Evolutionary conservation across 2,329 filamentous ascomycete species (phyloP).

Genomic region (Diplodia intermedia): DNA sequence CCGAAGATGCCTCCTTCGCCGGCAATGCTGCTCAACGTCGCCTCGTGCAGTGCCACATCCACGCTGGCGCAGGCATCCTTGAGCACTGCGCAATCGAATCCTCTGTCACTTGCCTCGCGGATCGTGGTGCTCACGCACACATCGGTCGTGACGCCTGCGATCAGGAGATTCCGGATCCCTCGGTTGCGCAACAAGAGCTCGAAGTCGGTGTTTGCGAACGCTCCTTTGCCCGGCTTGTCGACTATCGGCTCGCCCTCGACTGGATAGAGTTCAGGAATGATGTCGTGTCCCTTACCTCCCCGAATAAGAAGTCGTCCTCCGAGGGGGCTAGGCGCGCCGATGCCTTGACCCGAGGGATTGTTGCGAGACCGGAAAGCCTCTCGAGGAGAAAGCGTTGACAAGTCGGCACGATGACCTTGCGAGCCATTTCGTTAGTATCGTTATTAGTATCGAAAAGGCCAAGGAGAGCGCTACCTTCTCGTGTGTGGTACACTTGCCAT

Average conservation of each 20-base stretch:
- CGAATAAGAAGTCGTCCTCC: slow-evolving; percentile 63
- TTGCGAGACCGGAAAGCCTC: slow-evolving; percentile 62
- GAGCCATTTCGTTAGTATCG: background rate
- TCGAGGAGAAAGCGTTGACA: slow-evolving; percentile 63
- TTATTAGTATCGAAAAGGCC: background rate
- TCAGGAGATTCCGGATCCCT: slow-evolving; percentile 60
- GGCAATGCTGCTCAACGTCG: slow-evolving; percentile 39
- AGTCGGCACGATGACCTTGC: slow-evolving; percentile 57
- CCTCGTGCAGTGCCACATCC: slow-evolving; percentile 42
- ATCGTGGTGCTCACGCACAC: slow-evolving; percentile 63
- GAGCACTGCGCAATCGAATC: slow-evolving; percentile 61
- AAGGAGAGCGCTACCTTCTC: slow-evolving; percentile 49
- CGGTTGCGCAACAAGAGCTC: slow-evolving; percentile 59
- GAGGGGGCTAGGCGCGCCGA: slow-evolving; percentile 61
- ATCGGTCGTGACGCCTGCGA: slow-evolving; percentile 64
- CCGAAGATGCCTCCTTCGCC: slow-evolving; percentile 29
- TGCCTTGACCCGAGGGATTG: slow-evolving; percentile 58
- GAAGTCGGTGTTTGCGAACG: slow-evolving; percentile 63
- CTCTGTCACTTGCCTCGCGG: slow-evolving; percentile 63
- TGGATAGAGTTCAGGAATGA: slow-evolving; percentile 61
- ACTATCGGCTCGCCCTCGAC: slow-evolving; percentile 56
- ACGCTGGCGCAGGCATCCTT: slow-evolving; percentile 54
- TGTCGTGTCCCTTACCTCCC: slow-evolving; percentile 65
- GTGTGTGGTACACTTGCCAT: slow-evolving; percentile 58
- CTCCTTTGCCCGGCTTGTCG: slow-evolving; percentile 62